phyloP scores from a whole-genome alignment of 169 alveolate genomes.

The Pseudocohnilembus persalinus region DNA sequence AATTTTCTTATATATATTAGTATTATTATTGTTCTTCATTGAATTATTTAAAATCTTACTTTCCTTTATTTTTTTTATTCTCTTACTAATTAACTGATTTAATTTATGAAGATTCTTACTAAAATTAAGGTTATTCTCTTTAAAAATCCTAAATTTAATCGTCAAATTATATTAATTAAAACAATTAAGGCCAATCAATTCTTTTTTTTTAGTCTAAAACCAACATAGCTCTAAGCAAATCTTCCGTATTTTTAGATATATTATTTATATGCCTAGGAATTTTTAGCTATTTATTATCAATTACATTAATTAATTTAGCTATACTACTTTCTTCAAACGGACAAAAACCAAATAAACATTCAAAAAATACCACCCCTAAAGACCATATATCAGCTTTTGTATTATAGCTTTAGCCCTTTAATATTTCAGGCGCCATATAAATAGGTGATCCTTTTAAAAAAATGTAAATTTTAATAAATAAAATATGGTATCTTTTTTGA shows the following conservation, averaged over 20 bases:
- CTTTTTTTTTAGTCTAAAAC: conserved; percentile 32
- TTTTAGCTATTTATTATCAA: conserved; percentile 44
- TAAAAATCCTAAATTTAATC: too few species aligned
- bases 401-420: conserved; percentile 66
- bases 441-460: conserved; percentile 51
- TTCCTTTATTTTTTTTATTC: too few species aligned
- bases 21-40: too few species aligned
- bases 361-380: conserved; percentile 72
- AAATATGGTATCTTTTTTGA: too few species aligned
- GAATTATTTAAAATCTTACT: too few species aligned
- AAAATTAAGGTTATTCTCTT: too few species aligned
- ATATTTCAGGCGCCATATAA: conserved; percentile 83
- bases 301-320: conserved; percentile 48
- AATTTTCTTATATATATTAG: too few species aligned
- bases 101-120: too few species aligned
- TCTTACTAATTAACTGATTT: too few species aligned
- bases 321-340: conserved; percentile 59
- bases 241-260: conserved; percentile 33
- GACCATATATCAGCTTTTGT: conserved; percentile 85
- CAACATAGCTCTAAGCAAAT: conserved; percentile 29
- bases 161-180: too few species aligned
- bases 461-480: conserved; percentile 34
- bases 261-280: conserved; percentile 42
- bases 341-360: conserved; percentile 50
- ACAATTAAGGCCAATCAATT: conserved; percentile 28